Percentiles rank a stretch among this genome's conserved stretches.
These are phyloP conservation scores for Penstemon newberryi DNA, from an alignment of 257 asterid species.

Conservation along the genomic window DNA sequence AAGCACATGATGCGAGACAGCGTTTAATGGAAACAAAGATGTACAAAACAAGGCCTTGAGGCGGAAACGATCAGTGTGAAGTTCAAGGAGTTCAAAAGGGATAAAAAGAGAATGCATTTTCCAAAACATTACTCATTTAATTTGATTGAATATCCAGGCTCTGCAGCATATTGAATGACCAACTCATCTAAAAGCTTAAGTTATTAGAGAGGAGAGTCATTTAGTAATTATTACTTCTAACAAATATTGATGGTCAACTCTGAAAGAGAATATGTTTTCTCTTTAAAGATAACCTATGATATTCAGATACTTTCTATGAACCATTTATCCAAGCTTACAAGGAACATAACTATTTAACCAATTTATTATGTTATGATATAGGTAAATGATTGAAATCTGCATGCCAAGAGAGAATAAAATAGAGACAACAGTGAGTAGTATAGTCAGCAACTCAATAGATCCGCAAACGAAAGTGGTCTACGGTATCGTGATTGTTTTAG, in stretches of 20 bases:
- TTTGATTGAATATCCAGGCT: too few relatives aligned
- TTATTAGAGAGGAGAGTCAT: too few relatives aligned
- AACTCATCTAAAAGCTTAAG: background rate
- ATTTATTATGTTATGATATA: background rate
- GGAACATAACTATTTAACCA: too few relatives aligned
- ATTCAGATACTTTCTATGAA: too few relatives aligned
- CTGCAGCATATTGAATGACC: too few relatives aligned
- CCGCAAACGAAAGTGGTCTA: background rate
- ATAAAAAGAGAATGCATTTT: background rate
- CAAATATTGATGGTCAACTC: too few relatives aligned
- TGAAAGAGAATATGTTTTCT: too few relatives aligned
- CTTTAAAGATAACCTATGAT: too few relatives aligned
- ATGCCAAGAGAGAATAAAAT: constrained; percentile 5
- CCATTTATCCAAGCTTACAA: too few relatives aligned
- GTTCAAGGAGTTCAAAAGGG: background rate
- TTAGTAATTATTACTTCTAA: too few relatives aligned
- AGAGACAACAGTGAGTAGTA: background rate
- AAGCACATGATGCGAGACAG: background rate
- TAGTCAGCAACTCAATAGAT: background rate
- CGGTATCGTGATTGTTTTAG: background rate
- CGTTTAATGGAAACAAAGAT: background rate
- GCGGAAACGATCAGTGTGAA: background rate
- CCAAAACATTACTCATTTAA: background rate
- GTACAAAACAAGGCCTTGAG: background rate
- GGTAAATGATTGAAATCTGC: background rate